These are phyloP conservation scores for Tritrichomonas musculus DNA, from an alignment of 208 protist species.

Conservation along the genomic window DNA sequence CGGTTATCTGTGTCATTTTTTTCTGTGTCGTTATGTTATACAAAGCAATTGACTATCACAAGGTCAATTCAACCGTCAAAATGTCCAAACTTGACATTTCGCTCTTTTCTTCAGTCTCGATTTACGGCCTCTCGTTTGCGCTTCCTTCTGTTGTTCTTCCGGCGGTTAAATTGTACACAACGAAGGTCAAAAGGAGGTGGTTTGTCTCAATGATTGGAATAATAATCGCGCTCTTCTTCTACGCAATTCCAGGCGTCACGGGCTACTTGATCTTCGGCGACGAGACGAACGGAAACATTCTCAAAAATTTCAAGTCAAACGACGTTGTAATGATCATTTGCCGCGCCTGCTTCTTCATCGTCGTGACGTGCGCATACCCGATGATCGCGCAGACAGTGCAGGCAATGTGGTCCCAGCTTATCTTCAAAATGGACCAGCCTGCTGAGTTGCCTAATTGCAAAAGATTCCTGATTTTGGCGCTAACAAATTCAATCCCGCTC, in stretches of 20 bases:
- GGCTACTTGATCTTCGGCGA: background rate
- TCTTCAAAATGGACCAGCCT: background rate
- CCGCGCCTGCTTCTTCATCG: background rate
- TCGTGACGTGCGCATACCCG: background rate
- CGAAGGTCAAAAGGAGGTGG: background rate
- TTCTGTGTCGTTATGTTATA: background rate
- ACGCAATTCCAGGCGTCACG: background rate
- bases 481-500: background rate
- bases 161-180: background rate
- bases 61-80: background rate
- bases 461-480: background rate
- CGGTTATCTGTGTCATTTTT: background rate
- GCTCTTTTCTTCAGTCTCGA: background rate
- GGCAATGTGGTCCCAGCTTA: background rate
- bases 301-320: background rate
- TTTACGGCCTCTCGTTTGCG: background rate
- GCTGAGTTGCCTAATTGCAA: background rate
- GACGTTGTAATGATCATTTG: conserved; percentile 3
- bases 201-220: background rate
- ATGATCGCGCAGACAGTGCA: background rate
- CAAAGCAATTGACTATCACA: background rate
- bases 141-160: background rate
- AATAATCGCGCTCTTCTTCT: background rate
- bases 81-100: background rate
- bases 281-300: background rate